Evolutionary conservation across 2,329 filamentous ascomycete species (phyloP).

Genomic region (Cytospora mali): DNA sequence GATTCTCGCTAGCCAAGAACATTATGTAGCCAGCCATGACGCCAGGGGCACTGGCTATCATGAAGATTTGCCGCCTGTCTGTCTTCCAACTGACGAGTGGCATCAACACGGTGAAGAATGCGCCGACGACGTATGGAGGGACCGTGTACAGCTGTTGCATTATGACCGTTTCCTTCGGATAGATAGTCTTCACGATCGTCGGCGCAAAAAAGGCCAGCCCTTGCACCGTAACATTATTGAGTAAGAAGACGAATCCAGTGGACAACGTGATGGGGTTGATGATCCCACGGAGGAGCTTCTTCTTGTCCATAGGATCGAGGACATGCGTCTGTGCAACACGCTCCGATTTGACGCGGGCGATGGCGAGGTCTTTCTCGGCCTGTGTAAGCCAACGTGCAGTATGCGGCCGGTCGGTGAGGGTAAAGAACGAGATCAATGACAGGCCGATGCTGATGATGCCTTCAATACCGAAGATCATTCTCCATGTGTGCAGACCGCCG

Average conservation of each 20-base stretch:
- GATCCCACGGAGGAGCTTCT: constrained; percentile 64
- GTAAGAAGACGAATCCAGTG: constrained; percentile 61
- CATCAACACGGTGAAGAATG: constrained; percentile 65
- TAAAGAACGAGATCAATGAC: constrained; percentile 62
- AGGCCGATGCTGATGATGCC: constrained; percentile 61
- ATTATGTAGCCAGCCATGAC: constrained; percentile 72
- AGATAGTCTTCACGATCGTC: constrained; percentile 70
- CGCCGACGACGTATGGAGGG: constrained; percentile 70
- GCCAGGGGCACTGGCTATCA: constrained; percentile 61
- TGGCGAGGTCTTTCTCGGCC: constrained; percentile 68
- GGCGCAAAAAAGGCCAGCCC: constrained; percentile 71
- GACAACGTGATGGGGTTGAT: constrained; percentile 62
- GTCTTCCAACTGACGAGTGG: constrained; percentile 63
- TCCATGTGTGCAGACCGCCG: constrained; percentile 59
- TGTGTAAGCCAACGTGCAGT: constrained; percentile 67
- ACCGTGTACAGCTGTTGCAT: constrained; percentile 71
- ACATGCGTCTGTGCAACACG: constrained; percentile 64
- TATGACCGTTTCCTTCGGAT: constrained; percentile 58
- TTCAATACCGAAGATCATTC: constrained; percentile 73
- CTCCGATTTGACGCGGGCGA: constrained; percentile 69
- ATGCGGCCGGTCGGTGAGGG: constrained; percentile 68
- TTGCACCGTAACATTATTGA: constrained; percentile 72
- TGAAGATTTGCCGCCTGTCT: constrained; percentile 62
- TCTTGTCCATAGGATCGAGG: constrained; percentile 62
- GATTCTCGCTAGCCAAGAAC: constrained; percentile 61